phyloP scores from a whole-genome alignment of 1,284 basidiomycete species.

The Pascua sp. region DNA sequence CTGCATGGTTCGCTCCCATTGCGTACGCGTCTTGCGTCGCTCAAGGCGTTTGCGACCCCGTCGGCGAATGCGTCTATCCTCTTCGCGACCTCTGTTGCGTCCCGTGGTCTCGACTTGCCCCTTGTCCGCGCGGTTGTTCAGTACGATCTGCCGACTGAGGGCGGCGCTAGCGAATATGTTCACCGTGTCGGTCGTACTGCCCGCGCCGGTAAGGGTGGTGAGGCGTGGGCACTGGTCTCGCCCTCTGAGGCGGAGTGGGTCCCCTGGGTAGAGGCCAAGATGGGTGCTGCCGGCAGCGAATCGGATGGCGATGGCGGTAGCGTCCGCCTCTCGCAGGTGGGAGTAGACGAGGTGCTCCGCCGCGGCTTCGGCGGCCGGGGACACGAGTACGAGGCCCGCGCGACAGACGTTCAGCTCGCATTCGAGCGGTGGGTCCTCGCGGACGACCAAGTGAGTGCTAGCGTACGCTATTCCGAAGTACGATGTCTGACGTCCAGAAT shows the following conservation, averaged over 20 bases:
- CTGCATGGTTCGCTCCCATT: constrained; percentile 90
- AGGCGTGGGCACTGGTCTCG: constrained; percentile 92
- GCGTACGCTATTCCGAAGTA: background rate
- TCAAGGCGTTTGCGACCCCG: constrained; percentile 70
- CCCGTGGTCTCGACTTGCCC: constrained; percentile 94
- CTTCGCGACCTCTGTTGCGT: constrained; percentile 93
- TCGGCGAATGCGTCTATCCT: constrained; percentile 61
- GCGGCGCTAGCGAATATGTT: constrained; percentile 93
- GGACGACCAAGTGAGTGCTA: constrained; percentile 61
- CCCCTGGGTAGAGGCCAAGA: constrained; percentile 74
- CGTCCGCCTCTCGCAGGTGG: constrained; percentile 59
- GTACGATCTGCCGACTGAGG: constrained; percentile 96
- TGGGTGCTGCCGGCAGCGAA: constrained; percentile 51
- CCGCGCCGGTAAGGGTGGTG: constrained; percentile 78
- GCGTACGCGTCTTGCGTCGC: constrained; percentile 71
- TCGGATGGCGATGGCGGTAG: constrained; percentile 37
- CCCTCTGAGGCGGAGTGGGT: constrained; percentile 80
- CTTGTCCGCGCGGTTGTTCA: constrained; percentile 92
- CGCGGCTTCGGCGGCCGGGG: constrained; percentile 81
- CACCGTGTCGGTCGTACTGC: constrained; percentile 97
- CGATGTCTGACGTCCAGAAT: constrained; percentile 57
- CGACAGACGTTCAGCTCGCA: constrained; percentile 91
- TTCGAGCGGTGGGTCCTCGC: constrained; percentile 91
- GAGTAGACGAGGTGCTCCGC: constrained; percentile 67
- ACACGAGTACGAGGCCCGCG: constrained; percentile 77